Conservation (phyloP, 2,329 filamentous ascomycete genomes). For the Lizonia empirigonia region DNA sequence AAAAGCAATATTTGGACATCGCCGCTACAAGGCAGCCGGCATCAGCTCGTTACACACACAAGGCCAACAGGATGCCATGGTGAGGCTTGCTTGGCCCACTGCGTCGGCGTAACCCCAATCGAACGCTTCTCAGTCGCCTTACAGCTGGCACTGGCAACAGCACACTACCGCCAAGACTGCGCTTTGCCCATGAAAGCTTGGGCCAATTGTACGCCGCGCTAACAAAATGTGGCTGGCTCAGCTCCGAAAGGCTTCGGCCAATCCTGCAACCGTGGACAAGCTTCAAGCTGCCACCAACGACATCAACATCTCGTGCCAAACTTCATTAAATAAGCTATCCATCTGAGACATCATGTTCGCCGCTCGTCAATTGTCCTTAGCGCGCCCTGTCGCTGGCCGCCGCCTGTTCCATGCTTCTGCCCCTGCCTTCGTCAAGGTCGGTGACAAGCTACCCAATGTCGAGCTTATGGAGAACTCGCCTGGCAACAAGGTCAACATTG, state of each 20-base stretch:
- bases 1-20: slow-evolving; percentile 6
- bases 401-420: slow-evolving; percentile 68
- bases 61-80: neutral
- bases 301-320: slow-evolving; percentile 15
- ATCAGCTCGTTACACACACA: slow-evolving; percentile 2
- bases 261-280: slow-evolving; percentile 1
- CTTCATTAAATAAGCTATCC: slow-evolving; percentile 4
- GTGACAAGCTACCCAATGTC: slow-evolving; percentile 78
- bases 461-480: slow-evolving; percentile 85
- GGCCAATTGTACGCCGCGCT: neutral
- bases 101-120: neutral
- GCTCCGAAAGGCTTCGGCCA: slow-evolving; percentile 4
- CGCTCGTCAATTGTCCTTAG: slow-evolving; percentile 33
- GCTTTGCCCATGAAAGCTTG: slow-evolving; percentile 10
- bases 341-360: slow-evolving; percentile 26
- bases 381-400: slow-evolving; percentile 26
- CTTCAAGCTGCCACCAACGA: slow-evolving; percentile 11
- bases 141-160: neutral
- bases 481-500: slow-evolving; percentile 87
- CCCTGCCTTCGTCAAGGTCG: slow-evolving; percentile 70
- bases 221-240: slow-evolving; percentile 13
- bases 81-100: neutral
- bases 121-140: neutral
- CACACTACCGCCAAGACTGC: too few species aligned
- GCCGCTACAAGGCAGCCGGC: slow-evolving; percentile 9